Evolutionary conservation across 768 basidiomycete genomes (phyloP).

Genomic region (Auricularia auricula-judae): DNA sequence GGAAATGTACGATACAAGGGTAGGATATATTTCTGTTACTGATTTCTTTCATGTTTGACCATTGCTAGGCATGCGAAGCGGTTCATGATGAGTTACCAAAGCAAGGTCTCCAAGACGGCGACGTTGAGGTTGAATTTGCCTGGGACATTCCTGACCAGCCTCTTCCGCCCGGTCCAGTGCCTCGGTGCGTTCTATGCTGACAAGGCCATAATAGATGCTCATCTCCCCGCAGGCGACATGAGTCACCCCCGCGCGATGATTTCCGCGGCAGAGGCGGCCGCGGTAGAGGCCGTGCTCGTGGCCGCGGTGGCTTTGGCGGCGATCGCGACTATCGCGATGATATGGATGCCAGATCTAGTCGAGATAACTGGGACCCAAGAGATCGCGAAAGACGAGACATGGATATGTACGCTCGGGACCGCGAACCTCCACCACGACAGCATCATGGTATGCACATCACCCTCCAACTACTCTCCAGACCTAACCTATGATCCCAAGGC

Average conservation of each 20-base stretch:
- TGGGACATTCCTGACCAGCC: slow-evolving; percentile 63
- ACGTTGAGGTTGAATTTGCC: slow-evolving; percentile 77
- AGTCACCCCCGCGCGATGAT: neutral
- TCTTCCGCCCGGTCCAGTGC: slow-evolving; percentile 33
- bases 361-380: slow-evolving; percentile 4
- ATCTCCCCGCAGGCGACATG: neutral
- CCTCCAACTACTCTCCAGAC: neutral
- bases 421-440: slow-evolving; percentile 25
- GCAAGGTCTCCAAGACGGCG: slow-evolving; percentile 71
- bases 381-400: neutral
- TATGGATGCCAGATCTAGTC: slow-evolving; percentile 25
- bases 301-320: slow-evolving; percentile 37
- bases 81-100: slow-evolving; percentile 74
- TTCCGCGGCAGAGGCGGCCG: slow-evolving; percentile 1
- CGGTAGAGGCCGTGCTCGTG: slow-evolving; percentile 7
- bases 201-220: neutral
- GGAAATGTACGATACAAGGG: slow-evolving; percentile 88
- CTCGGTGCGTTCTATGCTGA: slow-evolving; percentile 17
- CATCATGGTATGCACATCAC: neutral
- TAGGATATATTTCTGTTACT: slow-evolving; percentile 21
- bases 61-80: slow-evolving; percentile 55
- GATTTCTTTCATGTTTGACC: slow-evolving; percentile 6
- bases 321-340: slow-evolving; percentile 39
- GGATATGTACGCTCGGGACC: slow-evolving; percentile 12
- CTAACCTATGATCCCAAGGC: slow-evolving; percentile 8